Evolutionary conservation across 139 green algal species (phyloP), one percentile per base, ranked within the genome.

Genomic region (Trebouxia sp.): DNA sequence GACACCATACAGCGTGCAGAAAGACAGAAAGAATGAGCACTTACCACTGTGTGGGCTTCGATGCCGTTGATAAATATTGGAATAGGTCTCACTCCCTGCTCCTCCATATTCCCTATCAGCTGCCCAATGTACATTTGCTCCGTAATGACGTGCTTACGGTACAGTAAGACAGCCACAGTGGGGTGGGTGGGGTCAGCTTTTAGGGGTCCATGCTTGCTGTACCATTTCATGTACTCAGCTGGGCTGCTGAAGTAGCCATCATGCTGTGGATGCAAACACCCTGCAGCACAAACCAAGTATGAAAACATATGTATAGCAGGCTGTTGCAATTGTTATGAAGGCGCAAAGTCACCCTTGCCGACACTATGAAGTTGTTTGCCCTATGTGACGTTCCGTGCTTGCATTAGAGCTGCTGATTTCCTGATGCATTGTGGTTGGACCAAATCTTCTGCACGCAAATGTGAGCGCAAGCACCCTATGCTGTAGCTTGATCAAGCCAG

Each of bases 101-200:
- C 76, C 84, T 96, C 91, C 83, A 95, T 83, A 28, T 70, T 83
- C 11, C 74, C 42, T 0, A 94, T 86, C 24, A 97, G 82, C 81
- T 96, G 86, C 6, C 56, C 39, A 62, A 98, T 93, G 89, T 98
- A 98, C 66, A 55, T 65, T 85, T 93, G 88, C 62, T 90, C 82
- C 5, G 96, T 99, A 76, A 99, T 97, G 67, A 99, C 97, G 84
- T 99, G 97, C 88, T 99, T 99, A 80, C 97, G 90, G 74, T 99
- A 99, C 79, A 99, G 89, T 82, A 99, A 89, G 55, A 98, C 85
- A 5, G 86, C 96, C 43, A 97, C 96, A 50, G 91, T 86, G 20
- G 95, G 94, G 1, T 51, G 80, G 39, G 77, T 83, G 41, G 35
- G 62, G 39, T 84, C 79, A 45, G 82, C 84, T 12, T 86, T 58